phyloP scores from a whole-genome alignment of 805 yeast genomes.

The Nakazawaea pomicola region DNA sequence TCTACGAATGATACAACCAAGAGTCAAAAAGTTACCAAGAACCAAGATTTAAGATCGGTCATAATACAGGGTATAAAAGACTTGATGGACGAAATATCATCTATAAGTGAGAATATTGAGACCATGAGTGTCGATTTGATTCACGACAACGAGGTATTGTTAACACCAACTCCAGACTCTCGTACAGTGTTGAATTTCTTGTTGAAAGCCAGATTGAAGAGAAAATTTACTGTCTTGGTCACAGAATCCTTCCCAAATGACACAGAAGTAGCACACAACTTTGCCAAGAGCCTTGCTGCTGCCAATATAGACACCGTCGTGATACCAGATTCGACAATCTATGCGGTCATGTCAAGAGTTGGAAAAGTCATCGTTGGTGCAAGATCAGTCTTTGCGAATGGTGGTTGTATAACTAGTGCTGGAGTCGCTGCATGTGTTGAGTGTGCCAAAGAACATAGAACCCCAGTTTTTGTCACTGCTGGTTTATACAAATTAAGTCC shows the following conservation, averaged over 20 bases:
- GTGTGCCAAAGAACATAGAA: slow-evolving; percentile 89
- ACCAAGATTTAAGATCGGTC: slow-evolving; percentile 71
- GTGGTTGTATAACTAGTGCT: slow-evolving; percentile 84
- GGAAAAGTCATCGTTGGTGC: slow-evolving; percentile 95
- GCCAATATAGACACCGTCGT: slow-evolving; percentile 87
- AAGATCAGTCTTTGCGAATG: slow-evolving; percentile 89
- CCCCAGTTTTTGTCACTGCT: slow-evolving; percentile 96
- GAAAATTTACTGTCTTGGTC: slow-evolving; percentile 87
- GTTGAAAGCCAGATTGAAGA: slow-evolving; percentile 79
- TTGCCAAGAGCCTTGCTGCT: slow-evolving; percentile 74
- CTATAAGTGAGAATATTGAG: slow-evolving; percentile 87
- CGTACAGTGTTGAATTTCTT: slow-evolving; percentile 84
- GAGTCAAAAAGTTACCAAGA: slow-evolving; percentile 22
- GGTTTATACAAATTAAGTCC: slow-evolving; percentile 93
- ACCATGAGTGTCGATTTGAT: slow-evolving; percentile 88
- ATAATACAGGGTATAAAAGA: slow-evolving; percentile 91
- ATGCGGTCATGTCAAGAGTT: slow-evolving; percentile 95
- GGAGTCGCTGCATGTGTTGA: slow-evolving; percentile 94
- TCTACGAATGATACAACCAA: slow-evolving; percentile 40
- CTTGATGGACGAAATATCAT: slow-evolving; percentile 83
- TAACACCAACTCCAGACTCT: slow-evolving; percentile 94
- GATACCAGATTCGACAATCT: slow-evolving; percentile 88
- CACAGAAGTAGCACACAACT: slow-evolving; percentile 66
- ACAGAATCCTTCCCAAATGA: slow-evolving; percentile 92
- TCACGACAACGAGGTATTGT: slow-evolving; percentile 80